These are phyloP conservation scores for Rhynchospora breviuscula DNA, from an alignment of 176 grass and related monocot species.

Conservation along the genomic window DNA sequence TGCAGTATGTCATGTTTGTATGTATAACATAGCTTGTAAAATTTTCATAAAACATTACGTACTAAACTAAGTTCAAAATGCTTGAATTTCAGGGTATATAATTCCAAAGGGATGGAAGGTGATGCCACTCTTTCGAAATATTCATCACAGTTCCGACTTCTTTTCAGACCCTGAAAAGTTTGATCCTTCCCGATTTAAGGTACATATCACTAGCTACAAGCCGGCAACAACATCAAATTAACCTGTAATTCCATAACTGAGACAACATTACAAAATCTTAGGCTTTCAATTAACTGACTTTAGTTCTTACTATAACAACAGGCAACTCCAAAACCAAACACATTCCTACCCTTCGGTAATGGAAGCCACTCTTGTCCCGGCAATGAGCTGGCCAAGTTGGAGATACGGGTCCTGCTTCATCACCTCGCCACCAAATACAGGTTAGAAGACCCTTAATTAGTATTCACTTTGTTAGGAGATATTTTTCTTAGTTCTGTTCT, in stretches of 20 bases:
- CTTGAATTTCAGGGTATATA: constrained; percentile 61
- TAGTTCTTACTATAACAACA: constrained; percentile 18
- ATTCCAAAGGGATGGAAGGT: constrained; percentile 99
- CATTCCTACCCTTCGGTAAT: constrained; percentile 81
- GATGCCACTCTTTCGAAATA: constrained; percentile 92
- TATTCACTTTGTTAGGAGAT: not conserved
- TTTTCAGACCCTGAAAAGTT: constrained; percentile 77
- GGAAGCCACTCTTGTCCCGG: constrained; percentile 91
- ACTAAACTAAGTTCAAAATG: not conserved
- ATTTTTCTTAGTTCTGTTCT: not conserved
- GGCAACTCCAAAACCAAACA: constrained; percentile 69
- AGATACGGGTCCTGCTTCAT: constrained; percentile 87
- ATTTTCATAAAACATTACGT: not conserved
- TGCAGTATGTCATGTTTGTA: not conserved
- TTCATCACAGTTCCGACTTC: constrained; percentile 89
- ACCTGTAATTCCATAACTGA: too few species aligned
- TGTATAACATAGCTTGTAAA: not conserved
- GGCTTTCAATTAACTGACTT: not conserved
- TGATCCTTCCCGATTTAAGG: constrained; percentile 95
- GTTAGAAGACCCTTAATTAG: constrained; percentile 14
- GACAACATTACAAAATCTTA: not conserved
- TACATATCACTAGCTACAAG: not conserved
- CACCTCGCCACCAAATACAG: constrained; percentile 81
- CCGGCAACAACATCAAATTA: not conserved
- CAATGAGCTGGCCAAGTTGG: constrained; percentile 91